Conservation (phyloP, 345 rosid species). For the Anacardium occidentale region DNA sequence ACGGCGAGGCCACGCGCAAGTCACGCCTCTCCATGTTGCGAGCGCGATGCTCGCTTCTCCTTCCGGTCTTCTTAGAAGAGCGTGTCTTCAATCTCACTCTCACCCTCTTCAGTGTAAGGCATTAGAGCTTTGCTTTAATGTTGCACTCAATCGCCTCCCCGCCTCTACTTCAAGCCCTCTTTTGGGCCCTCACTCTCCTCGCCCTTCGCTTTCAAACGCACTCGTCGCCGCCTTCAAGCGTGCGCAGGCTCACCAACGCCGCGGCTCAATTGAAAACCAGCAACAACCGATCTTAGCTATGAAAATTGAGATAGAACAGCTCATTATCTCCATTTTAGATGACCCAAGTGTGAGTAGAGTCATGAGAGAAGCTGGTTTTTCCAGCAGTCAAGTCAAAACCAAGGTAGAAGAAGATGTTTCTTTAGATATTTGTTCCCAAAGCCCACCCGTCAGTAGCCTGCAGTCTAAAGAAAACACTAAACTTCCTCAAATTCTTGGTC, state of each 20-base stretch:
- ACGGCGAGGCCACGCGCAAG: slow-evolving; percentile 72
- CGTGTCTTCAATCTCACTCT: slow-evolving; percentile 66
- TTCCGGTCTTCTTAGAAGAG: slow-evolving; percentile 53
- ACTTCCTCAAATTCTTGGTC: slow-evolving; percentile 21
- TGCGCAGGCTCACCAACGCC: slow-evolving; percentile 78
- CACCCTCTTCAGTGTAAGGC: slow-evolving; percentile 81
- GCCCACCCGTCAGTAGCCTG: slow-evolving; percentile 14
- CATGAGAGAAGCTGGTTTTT: slow-evolving; percentile 84
- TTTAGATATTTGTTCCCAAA: slow-evolving; percentile 40
- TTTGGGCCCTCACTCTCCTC: slow-evolving; percentile 41
- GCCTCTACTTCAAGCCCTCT: slow-evolving; percentile 59
- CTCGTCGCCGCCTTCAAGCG: slow-evolving; percentile 75
- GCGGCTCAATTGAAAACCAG: slow-evolving; percentile 74
- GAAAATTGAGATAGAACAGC: slow-evolving; percentile 67
- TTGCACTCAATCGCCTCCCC: slow-evolving; percentile 73
- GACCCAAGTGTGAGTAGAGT: slow-evolving; percentile 82
- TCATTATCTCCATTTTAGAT: slow-evolving; percentile 59
- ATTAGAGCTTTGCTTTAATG: slow-evolving; percentile 72
- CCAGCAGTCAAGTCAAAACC: slow-evolving; percentile 59
- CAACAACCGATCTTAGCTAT: slow-evolving; percentile 73
- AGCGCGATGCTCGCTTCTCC: slow-evolving; percentile 64
- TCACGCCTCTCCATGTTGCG: slow-evolving; percentile 74
- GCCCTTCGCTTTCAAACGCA: slow-evolving; percentile 67
- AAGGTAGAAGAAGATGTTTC: slow-evolving; percentile 62
- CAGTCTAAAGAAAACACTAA: slow-evolving; percentile 31